These are phyloP conservation scores for Salix exigua DNA, from an alignment of 345 rosid genomes.

Conservation along the genomic window DNA sequence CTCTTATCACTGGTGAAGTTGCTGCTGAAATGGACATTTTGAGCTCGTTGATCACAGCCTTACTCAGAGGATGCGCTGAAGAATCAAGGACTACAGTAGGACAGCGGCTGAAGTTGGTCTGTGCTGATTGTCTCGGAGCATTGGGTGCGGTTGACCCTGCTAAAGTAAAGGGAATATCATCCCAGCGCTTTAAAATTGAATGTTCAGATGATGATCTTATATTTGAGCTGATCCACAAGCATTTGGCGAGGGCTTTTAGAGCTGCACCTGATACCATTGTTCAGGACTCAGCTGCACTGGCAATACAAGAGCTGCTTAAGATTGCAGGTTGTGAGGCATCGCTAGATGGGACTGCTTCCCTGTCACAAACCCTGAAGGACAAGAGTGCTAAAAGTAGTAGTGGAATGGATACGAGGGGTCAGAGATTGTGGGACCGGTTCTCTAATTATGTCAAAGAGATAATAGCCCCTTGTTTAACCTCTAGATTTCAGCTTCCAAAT, in stretches of 20 bases:
- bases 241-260: conserved; percentile 93
- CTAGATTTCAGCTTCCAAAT: conserved; percentile 91
- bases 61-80: conserved; percentile 94
- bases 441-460: conserved; percentile 92
- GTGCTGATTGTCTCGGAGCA: conserved; percentile 94
- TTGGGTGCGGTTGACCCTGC: conserved; percentile 99
- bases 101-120: conserved; percentile 79
- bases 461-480: conserved; percentile 93
- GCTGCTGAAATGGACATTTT: conserved; percentile 73
- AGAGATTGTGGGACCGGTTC: conserved; percentile 85
- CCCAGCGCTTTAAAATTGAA: conserved; percentile 85
- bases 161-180: conserved; percentile 66
- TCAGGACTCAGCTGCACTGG: conserved; percentile 98
- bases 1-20: conserved; percentile 69
- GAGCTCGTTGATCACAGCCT: conserved; percentile 76
- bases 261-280: conserved; percentile 88
- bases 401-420: conserved; percentile 68
- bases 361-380: conserved; percentile 31
- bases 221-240: conserved; percentile 88
- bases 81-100: conserved; percentile 92
- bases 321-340: conserved; percentile 98
- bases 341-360: conserved; percentile 59
- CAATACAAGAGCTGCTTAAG: conserved; percentile 92
- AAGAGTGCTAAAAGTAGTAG: conserved; percentile 32
- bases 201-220: conserved; percentile 99